Evolutionary conservation across 108 stramenopile species (phyloP).

Genomic region (Skeletonema grethae): DNA sequence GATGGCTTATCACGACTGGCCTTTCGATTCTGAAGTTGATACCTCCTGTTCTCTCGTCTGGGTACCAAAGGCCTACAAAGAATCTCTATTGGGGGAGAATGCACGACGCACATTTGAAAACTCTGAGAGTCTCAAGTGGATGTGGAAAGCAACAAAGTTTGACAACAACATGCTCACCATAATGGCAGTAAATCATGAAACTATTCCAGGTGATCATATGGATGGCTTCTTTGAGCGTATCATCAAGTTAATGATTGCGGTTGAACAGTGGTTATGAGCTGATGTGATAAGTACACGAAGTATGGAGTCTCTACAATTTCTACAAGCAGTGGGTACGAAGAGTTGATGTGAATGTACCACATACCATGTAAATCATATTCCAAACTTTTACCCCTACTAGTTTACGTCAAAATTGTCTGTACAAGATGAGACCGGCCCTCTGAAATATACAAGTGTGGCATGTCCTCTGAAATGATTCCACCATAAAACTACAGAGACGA

Average conservation of each 20-base stretch:
- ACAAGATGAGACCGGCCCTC: neutral
- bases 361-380: too few species aligned
- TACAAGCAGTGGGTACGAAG: too few species aligned
- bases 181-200: neutral
- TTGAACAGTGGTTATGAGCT: neutral
- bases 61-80: neutral
- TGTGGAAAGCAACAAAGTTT: neutral
- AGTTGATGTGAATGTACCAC: too few species aligned
- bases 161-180: slow-evolving; percentile 12
- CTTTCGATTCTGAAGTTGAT: neutral
- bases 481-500: neutral
- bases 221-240: neutral
- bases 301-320: too few species aligned
- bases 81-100: neutral
- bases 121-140: slow-evolving; percentile 8
- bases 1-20: neutral
- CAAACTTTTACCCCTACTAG: too few species aligned
- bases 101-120: neutral
- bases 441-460: neutral
- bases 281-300: too few species aligned
- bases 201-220: slow-evolving; percentile 5
- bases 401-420: neutral
- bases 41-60: neutral
- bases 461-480: neutral
- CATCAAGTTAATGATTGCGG: neutral